Evolutionary conservation across 805 yeast species (phyloP), one percentile per base, ranked within the genome.

Genomic region (Danielia reshetovae): DNA sequence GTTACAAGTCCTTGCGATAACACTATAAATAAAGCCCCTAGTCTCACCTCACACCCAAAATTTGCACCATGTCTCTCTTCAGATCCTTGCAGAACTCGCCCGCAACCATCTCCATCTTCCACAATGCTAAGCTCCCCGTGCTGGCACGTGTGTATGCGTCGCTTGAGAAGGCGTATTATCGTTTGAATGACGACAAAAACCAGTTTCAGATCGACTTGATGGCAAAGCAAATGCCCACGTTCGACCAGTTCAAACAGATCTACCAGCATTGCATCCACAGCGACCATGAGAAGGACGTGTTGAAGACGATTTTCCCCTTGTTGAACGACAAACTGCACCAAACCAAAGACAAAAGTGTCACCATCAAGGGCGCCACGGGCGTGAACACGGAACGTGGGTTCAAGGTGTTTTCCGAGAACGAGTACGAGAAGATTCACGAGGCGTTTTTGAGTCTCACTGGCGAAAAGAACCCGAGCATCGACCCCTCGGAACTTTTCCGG

Each of bases 21-120:
- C 26, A 19, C 14, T 18, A 18, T 29, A 22, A 29, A 14, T 13
- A 21, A 9, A 12, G 23, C 22, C 14, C n/a, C n/a, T n/a, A n/a
- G n/a, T n/a, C n/a, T n/a, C 29, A 27, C 36, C 11, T 13, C 25
- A 14, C 18, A 18, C 16, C 13, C 29, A 26, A 19, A 25, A 19
- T n/a, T 15, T 21, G 9, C 26, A n/a, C 11, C 17, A 62, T 62
- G 68, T 59, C 68, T 22, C 61, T 67, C 41, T 67, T 67, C 49
- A 65, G 57, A 56, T 57, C 70, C 10, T 54, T 67, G 32, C 72
- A 67, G 37, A 49, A 54, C 49, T 53, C 66, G 8, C 70, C 71
- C 5, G 68, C 69, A 28, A 62, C 65, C 7, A 55, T 67, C 28
- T 48, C 63, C 34, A 64, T 67, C 25, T 67, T 66, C 53, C 71